Conservation (phyloP, 2,329 filamentous ascomycete genomes). For the Ceratocystis cubensis region DNA sequence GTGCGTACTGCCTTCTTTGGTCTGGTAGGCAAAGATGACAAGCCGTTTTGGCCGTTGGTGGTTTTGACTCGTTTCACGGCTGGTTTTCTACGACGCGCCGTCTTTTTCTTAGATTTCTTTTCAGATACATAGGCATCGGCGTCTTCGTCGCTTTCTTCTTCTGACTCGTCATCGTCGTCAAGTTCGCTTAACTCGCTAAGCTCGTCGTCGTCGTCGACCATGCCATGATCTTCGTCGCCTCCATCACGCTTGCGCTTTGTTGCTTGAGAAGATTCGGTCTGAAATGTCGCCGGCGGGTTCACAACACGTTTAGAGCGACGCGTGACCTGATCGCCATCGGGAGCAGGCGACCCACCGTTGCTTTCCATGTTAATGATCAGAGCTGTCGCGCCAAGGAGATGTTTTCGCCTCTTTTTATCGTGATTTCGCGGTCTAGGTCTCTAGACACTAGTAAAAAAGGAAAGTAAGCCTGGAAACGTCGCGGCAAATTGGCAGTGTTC, state of each 20-base stretch:
- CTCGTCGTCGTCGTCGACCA: constrained; percentile 30
- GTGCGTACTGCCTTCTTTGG: constrained; percentile 45
- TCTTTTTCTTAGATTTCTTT: constrained; percentile 28
- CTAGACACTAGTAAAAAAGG: not conserved
- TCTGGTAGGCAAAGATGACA: constrained; percentile 38
- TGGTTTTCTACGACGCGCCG: constrained; percentile 41
- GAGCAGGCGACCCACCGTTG: constrained; percentile 41
- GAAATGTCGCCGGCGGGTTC: constrained; percentile 46
- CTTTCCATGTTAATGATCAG: constrained; percentile 33
- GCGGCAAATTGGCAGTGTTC: not conserved
- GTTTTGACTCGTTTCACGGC: constrained; percentile 52
- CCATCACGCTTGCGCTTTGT: constrained; percentile 48
- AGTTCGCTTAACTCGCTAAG: constrained; percentile 25
- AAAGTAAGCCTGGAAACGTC: not conserved
- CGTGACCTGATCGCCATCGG: constrained; percentile 36
- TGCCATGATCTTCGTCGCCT: constrained; percentile 37
- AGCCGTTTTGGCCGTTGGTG: constrained; percentile 36
- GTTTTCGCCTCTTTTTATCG: not conserved
- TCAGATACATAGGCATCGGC: constrained; percentile 28
- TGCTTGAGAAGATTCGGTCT: constrained; percentile 35
- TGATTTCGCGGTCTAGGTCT: not conserved
- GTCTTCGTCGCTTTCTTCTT: constrained; percentile 33
- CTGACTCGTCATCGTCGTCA: constrained; percentile 36
- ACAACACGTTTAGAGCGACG: constrained; percentile 59
- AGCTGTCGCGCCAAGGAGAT: not conserved